These are phyloP conservation scores for Allium cepa DNA, from an alignment of 106 monocot genomes.

Conservation along the genomic window DNA sequence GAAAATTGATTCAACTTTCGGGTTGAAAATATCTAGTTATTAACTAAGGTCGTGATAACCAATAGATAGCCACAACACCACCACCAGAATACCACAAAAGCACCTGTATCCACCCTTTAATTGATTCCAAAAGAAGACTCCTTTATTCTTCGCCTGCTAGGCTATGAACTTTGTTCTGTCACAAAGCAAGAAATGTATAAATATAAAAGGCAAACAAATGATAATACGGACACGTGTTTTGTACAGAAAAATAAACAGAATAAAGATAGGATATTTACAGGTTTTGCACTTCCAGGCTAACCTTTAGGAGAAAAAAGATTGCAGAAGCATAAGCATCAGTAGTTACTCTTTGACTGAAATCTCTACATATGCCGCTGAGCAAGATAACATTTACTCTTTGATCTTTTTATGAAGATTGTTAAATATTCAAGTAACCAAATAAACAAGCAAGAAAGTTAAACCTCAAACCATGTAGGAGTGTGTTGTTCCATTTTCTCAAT, in stretches of 20 bases:
- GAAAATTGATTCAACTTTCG: too few relatives aligned
- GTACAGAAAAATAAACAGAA: not conserved
- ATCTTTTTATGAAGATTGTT: too few relatives aligned
- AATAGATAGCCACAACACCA: too few relatives aligned
- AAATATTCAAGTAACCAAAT: too few relatives aligned
- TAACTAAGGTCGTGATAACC: too few relatives aligned
- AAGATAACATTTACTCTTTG: too few relatives aligned
- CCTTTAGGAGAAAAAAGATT: slow-evolving; percentile 88
- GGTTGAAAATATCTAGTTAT: too few relatives aligned
- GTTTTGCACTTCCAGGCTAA: slow-evolving; percentile 7
- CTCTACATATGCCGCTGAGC: too few relatives aligned
- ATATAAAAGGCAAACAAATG: not conserved
- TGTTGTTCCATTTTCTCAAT: too few relatives aligned
- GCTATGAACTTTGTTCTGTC: slow-evolving; percentile 64
- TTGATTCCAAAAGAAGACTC: slow-evolving; percentile 61
- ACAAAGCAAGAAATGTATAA: slow-evolving; percentile 6
- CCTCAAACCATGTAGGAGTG: too few relatives aligned
- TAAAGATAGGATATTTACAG: not conserved
- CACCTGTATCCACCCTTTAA: slow-evolving; percentile 95
- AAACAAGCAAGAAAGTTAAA: too few relatives aligned
- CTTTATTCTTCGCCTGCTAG: slow-evolving; percentile 88
- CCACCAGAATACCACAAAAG: not conserved
- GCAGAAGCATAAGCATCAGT: slow-evolving; percentile 87
- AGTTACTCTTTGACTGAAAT: too few relatives aligned
- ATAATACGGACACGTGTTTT: not conserved